A percentile compares a stretch with the other conserved stretches of the same genome.
Conservation (phyloP, 352 stramenopile species). For the Elongisporangium anandrum region DNA sequence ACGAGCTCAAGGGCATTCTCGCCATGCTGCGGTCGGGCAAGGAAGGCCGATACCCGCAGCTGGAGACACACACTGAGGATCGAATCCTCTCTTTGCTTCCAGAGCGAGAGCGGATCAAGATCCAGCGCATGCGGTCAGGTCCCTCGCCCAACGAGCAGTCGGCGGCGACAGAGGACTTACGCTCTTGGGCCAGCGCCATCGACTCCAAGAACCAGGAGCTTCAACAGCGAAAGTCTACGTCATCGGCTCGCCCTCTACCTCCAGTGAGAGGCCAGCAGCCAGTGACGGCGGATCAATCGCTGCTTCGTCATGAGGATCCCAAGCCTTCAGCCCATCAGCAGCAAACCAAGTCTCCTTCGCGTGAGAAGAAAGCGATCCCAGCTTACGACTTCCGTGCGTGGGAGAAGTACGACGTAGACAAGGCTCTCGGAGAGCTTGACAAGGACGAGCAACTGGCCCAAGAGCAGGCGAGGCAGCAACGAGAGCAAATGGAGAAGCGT, state of each 20-base stretch:
- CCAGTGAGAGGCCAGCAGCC: slow-evolving; percentile 50
- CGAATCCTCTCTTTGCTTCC: slow-evolving; percentile 79
- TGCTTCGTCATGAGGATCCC: slow-evolving; percentile 10
- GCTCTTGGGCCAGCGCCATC: slow-evolving; percentile 56
- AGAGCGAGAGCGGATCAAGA: slow-evolving; percentile 66
- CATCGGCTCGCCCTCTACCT: slow-evolving; percentile 14
- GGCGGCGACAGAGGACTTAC: slow-evolving; percentile 55
- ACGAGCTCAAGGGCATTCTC: slow-evolving; percentile 88
- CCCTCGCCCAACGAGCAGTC: slow-evolving; percentile 51
- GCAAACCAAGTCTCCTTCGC: not conserved
- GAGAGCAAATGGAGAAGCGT: slow-evolving; percentile 31
- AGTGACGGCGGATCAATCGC: not conserved
- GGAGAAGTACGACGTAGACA: slow-evolving; percentile 89
- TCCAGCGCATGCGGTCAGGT: slow-evolving; percentile 57
- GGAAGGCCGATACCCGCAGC: slow-evolving; percentile 85
- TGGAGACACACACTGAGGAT: slow-evolving; percentile 80
- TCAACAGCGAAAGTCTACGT: slow-evolving; percentile 16
- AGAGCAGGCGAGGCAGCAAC: slow-evolving; percentile 28
- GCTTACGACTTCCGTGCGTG: slow-evolving; percentile 91
- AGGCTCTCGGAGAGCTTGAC: slow-evolving; percentile 73
- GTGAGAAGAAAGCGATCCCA: slow-evolving; percentile 35
- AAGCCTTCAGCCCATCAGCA: slow-evolving; percentile 7
- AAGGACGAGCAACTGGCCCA: slow-evolving; percentile 32
- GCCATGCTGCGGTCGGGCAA: slow-evolving; percentile 82
- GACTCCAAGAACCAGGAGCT: slow-evolving; percentile 51